Evolutionary conservation across 441 rosid species (phyloP), one percentile per base, ranked within the genome.

Genomic region (Croton setiger): DNA sequence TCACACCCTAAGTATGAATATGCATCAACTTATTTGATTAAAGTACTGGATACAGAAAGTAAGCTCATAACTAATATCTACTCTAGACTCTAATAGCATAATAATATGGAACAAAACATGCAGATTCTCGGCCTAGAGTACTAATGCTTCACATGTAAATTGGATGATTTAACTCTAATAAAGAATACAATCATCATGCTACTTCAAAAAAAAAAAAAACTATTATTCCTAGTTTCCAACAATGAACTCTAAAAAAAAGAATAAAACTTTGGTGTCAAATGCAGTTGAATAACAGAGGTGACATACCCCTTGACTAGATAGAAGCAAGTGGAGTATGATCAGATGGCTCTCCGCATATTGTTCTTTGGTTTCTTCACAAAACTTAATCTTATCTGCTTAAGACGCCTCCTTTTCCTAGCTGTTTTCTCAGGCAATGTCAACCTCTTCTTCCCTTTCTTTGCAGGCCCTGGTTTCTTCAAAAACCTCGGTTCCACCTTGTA

Each of bases 351-450:
- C 17, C 80, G 81, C 84, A 72, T 81, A 80, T 27, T 83, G 23
- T 69, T 80, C 41, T 72, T 88, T 0, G 97, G 90, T 82, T 95
- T 90, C 86, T 92, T 92, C 73, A 95, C 98, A 67, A 90, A 92
- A 79, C 99, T 95, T 58, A 95, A 70, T 63, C 85, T 83, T 53
- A 92, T 90, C 85, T 86, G 80, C 90, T 83, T 92, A 4, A 92
- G 89, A 7, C 91, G 87, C 57, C 80, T 86, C 85, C 81, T 94
- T 82, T 94, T 94, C 84, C 94, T 84, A 0, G 93, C 97, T 73
- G 83, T 90, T 83, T 94, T 92, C 84, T 94, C 97, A 4, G 97
- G 97, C 66, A 95, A 82, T 8, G 98, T 95, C 83, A 88, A 96
- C 70, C 98, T 81, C 86, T 88, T 92, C 77, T 88, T 90, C 86